These are phyloP conservation scores for Lasiosphaeria ovina DNA, from an alignment of 495 filamentous ascomycete species.

Conservation along the genomic window DNA sequence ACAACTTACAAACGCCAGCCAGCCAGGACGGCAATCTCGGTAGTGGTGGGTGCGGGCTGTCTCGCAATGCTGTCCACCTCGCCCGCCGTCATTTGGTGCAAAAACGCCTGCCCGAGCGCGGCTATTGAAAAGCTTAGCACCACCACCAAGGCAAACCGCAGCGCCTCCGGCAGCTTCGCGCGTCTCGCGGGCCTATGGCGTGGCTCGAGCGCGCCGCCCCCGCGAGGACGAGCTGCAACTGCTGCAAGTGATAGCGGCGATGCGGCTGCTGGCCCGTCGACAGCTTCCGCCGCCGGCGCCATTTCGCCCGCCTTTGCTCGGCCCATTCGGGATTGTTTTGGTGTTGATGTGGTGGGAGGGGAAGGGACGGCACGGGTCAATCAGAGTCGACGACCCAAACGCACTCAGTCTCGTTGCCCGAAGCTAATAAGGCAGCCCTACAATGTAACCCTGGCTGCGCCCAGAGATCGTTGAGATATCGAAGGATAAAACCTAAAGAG, in stretches of 20 bases:
- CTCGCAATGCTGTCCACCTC: conserved; percentile 64
- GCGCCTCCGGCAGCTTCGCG: conserved; percentile 47
- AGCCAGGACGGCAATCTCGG: conserved; percentile 59
- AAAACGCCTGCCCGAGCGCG: conserved; percentile 54
- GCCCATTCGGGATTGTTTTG: conserved; percentile 7
- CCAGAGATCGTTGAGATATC: conserved; percentile 2
- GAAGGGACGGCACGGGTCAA: not conserved
- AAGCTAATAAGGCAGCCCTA: not conserved
- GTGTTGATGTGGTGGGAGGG: not conserved
- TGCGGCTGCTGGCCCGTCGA: conserved; percentile 11
- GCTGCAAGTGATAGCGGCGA: conserved; percentile 2
- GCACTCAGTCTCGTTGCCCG: too few relatives aligned
- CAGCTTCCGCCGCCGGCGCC: conserved; percentile 18
- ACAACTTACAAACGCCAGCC: conserved; percentile 60
- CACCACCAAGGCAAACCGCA: conserved; percentile 63
- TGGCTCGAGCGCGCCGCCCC: not conserved
- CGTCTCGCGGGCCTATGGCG: not conserved
- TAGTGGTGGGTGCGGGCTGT: conserved; percentile 52
- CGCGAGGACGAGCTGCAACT: not conserved
- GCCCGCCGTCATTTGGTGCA: conserved; percentile 45
- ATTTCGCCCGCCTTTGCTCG: conserved; percentile 12
- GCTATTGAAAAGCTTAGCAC: conserved; percentile 61
- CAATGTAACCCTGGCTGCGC: not conserved
- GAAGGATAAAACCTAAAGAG: conserved; percentile 1
- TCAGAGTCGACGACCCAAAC: too few relatives aligned